Base-by-base conservation (phyloP, 768 basidiomycete species). In the Psilocybe sp. region DNA sequence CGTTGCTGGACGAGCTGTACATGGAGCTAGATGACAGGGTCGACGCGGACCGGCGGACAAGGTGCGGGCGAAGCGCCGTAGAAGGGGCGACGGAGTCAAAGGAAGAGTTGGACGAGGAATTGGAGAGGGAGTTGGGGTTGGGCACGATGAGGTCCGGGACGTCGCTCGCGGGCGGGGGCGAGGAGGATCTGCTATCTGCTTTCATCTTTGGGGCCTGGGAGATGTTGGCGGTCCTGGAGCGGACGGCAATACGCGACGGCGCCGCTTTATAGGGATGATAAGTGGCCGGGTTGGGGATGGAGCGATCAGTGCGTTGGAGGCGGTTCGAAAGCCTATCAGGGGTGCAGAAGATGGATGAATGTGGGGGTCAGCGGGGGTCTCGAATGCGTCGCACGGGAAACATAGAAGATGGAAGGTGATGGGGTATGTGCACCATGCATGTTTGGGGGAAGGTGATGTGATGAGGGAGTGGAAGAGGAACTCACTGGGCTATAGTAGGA, bases 251-350 rank as follows among this genome's bases (percentile, higher is more conserved):
- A 28, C 72, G 76, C 40, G 69, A 65, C 38, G 68, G 62, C 32
- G 76, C 74, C 1, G n/a, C n/a, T n/a, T 76, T 75, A 66, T 87
- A 86, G 2, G 84, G 82, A 59, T 84, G 84, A 61, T 80, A 84
- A 28, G 23, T 28, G 46, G 66, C 56, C 16, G 70, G 66, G 50
- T 69, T 80, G 55, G 70, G 63, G 57, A 83, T 73, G 41, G 72
- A 67, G 55, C 76, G 80, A 52, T 84, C 85, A 45, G 80, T 73
- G 57, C 75, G 80, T 62, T 88, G 86, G 41, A 89, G 76, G 49
- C 85, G 81, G 59, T 72, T 77, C 23, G 86, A 84, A 54, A 87
- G 76, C 40, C 85, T 89, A 61, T 51, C 31, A 49, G 53, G 45
- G 48, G 50, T 15, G 33, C 43, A 32, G 42, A 23, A 41, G 16